Conservation (phyloP, 192 early-diverging fungal genomes). For the Thamnidium elegans region DNA sequence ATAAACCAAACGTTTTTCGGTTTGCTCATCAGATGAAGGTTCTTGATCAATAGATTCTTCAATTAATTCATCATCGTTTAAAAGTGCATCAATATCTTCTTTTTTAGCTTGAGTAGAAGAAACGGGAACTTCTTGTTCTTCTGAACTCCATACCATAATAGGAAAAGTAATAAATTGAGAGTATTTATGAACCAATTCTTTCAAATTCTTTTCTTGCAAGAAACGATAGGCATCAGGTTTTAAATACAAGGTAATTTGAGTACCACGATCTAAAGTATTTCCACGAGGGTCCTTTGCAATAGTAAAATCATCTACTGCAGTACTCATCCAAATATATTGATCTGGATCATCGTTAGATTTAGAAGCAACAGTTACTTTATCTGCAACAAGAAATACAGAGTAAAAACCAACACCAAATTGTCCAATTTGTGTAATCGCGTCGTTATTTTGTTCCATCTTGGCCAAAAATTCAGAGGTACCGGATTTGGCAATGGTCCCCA, state of each 20-base stretch:
- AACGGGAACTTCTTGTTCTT: conserved; percentile 51
- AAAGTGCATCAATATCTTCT: conserved; percentile 34
- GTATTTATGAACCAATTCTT: conserved; percentile 78
- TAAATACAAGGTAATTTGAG: conserved; percentile 87
- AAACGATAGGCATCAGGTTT: conserved; percentile 87
- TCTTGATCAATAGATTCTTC: conserved; percentile 48
- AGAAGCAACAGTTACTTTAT: conserved; percentile 87
- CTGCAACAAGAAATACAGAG: conserved; percentile 94
- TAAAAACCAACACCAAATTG: conserved; percentile 99
- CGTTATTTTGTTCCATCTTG: conserved; percentile 74
- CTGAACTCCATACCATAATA: conserved; percentile 76
- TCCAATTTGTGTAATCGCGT: conserved; percentile 81
- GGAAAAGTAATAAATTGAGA: conserved; percentile 98
- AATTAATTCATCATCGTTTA: conserved; percentile 35
- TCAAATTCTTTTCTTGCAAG: conserved; percentile 66
- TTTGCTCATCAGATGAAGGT: conserved; percentile 45
- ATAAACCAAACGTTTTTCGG: conserved; percentile 51
- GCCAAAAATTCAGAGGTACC: conserved; percentile 90
- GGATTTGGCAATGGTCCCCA: conserved; percentile 98
- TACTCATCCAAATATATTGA: conserved; percentile 94
- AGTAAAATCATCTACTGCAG: conserved; percentile 87
- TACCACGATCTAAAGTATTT: conserved; percentile 90
- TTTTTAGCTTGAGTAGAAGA: conserved; percentile 37
- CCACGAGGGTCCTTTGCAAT: conserved; percentile 88
- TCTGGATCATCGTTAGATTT: conserved; percentile 81